Base-by-base conservation (phyloP, 2,329 filamentous ascomycete genomes). In the Beauveria asiatica region DNA sequence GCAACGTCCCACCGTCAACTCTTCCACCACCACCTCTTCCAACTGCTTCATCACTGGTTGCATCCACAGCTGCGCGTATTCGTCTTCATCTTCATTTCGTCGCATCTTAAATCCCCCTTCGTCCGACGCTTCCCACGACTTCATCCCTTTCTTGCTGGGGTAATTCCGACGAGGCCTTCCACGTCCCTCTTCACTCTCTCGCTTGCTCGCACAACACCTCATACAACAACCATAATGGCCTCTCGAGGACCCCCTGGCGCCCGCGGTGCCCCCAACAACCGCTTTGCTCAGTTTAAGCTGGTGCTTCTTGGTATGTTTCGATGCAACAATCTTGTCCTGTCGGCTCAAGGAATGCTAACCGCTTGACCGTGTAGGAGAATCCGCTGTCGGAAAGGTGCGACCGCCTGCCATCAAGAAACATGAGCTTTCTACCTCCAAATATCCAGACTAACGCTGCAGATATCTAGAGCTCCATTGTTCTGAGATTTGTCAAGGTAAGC, bases 201-300 rank as follows among this genome's bases (percentile, higher is more conserved):
- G 62, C 67, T 17, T 23, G 13, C 57, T 44, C 55, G 21, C 45
- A 66, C 60, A 46, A 50, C 65, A 67, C 65, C 55, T 11, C 49
- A n/a, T 65, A 65, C 65, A 65, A 66, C 73, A 80, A 62, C 66
- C 73, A 80, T 69, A 74, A 97, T 97, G 93, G 89, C 92, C 77
- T 84, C 89, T 75, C 86, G 92, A 85, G 85, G 86, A 78, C 86
- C 76, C 69, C 78, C 81, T 67, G 78, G 81, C 70, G 82, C 81
- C 69, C 77, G 80, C 68, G 82, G 83, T 69, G 83, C 81, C 72
- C 77, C 81, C 82, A 84, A 87, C 86, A 84, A 89, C 76, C 87
- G 93, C 71, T 97, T 99, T 77, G 93, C 94, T 70, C 94, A 99
- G 83, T 99, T 99, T 80, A 99, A 99, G 83, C 84, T 99, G 69